Percentiles rank a stretch among this genome's conserved stretches.
These are phyloP conservation scores for Tylopilus orsonianus DNA, from an alignment of 1,284 basidiomycete species.

Conservation along the genomic window DNA sequence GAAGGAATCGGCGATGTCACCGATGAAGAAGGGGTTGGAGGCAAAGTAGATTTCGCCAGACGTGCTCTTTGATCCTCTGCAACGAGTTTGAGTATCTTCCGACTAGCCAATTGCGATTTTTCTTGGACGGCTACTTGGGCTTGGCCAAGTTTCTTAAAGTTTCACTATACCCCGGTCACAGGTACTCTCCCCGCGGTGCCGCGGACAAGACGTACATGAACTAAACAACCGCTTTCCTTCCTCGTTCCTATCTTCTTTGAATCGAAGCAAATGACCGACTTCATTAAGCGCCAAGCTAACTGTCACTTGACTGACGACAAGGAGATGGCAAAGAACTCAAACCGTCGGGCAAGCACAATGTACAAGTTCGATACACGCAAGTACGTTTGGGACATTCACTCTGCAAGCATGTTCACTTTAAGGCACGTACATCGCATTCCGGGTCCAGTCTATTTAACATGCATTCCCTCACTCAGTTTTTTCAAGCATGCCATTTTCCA, in stretches of 20 bases:
- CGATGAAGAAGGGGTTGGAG: neutral
- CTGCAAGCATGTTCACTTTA: slow-evolving; percentile 25
- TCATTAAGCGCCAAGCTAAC: slow-evolving; percentile 6
- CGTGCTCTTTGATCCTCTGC: slow-evolving; percentile 15
- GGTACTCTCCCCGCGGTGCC: neutral
- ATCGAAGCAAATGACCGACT: slow-evolving; percentile 21
- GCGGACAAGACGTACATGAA: slow-evolving; percentile 12
- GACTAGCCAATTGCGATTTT: slow-evolving; percentile 19
- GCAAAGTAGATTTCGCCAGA: neutral
- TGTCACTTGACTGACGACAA: neutral
- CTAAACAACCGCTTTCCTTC: slow-evolving; percentile 17
- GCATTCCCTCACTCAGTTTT: neutral
- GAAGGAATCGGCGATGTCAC: neutral
- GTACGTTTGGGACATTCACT: slow-evolving; percentile 21
- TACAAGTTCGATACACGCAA: slow-evolving; percentile 21
- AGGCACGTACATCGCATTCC: slow-evolving; percentile 24
- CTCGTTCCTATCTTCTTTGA: slow-evolving; percentile 21
- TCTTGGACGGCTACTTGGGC: slow-evolving; percentile 17
- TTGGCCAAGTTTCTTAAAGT: slow-evolving; percentile 12
- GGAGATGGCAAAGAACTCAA: neutral
- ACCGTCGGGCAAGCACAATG: slow-evolving; percentile 27
- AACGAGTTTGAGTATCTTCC: slow-evolving; percentile 16
- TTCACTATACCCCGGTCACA: slow-evolving; percentile 2
- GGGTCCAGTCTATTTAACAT: slow-evolving; percentile 25
- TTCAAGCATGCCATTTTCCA: neutral